Evolutionary conservation across 2,329 filamentous ascomycete genomes (phyloP), one percentile per base, ranked within the genome.

Genomic region (Aureobasidium sp.): DNA sequence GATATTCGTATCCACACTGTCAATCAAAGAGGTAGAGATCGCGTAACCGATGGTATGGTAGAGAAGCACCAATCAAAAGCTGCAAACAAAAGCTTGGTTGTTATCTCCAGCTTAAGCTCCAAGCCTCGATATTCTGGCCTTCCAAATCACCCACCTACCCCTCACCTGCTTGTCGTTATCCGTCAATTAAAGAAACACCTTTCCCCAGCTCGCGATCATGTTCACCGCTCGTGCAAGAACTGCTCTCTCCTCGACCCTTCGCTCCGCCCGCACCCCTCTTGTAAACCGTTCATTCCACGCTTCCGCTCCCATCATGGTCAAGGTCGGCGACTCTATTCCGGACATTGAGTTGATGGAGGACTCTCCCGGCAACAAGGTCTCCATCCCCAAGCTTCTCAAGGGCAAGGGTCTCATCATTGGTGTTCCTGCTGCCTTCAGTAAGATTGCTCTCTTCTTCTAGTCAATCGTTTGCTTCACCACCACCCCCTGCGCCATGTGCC

Each of bases 281-380:
- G 42, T 39, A 5, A 61, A 55, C 39, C 67, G 72, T 61, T 64
- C 68, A 68, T 92, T 92, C 79, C 87, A 90, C 78, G 78, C 80
- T 66, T 84, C 87, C 39, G 76, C 82, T 51, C 80, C 80, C 52
- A 79, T 79, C 47, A 78, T 84, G 67, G 88, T 97, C 73, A 83
- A 88, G 70, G 86, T 86, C 64, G 92, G 92, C 71, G 91, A 97
- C 74, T 77, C 82, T 67, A 80, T 97, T 61, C 94, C 93, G 48
- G 78, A 86, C 75, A 77, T 93, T 63, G 85, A 91, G 66, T 86
- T 89, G 55, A 83, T 96, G 68, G 87, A 97, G 78, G 83, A 84
- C 76, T 91, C 88, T n/a, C 93, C 93, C 0, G 91, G 89, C 64
- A 95, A 91, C 82, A 94, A 92, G 77, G 86, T 97, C 75, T 93